Conservation (phyloP, 371 early-diverging fungal species). For the Mucor saturninus region DNA sequence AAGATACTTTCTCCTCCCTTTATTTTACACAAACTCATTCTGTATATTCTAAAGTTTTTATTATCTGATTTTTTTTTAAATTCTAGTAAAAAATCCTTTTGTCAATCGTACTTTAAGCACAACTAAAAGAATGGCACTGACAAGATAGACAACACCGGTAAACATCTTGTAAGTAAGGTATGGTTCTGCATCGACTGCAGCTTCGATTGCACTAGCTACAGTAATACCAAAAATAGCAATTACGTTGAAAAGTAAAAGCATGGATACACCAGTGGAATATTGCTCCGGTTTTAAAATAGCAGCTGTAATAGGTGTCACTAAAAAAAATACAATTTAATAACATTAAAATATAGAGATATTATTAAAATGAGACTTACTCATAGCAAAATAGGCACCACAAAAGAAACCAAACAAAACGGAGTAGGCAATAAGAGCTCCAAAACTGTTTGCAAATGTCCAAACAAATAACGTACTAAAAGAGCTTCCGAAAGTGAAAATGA, state of each 20-base stretch:
- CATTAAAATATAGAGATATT: background rate
- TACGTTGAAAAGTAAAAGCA: conserved; percentile 35
- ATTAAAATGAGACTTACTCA: conserved; percentile 7
- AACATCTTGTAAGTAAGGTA: conserved; percentile 41
- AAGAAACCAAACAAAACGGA: conserved; percentile 61
- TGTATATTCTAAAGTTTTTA: background rate
- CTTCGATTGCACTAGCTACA: conserved; percentile 42
- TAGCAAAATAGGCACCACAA: conserved; percentile 53
- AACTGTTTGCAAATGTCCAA: conserved; percentile 61
- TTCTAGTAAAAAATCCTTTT: conserved; percentile 18
- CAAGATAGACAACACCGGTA: conserved; percentile 34
- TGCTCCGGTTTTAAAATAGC: conserved; percentile 34
- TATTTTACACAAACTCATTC: no score
- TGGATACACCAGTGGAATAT: conserved; percentile 40
- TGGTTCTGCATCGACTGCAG: conserved; percentile 21
- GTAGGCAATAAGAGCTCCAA: conserved; percentile 49
- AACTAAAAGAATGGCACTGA: conserved; percentile 31
- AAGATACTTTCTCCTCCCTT: no score
- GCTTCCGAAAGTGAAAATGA: conserved; percentile 47
- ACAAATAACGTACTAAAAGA: conserved; percentile 54
- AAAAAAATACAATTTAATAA: background rate
- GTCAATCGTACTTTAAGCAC: conserved; percentile 33
- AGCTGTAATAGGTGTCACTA: conserved; percentile 45
- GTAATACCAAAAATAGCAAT: conserved; percentile 39
- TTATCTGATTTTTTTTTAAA: conserved; percentile 9